Evolutionary conservation across 2,329 filamentous ascomycete genomes (phyloP).

Genomic region (Fusarium sp.): DNA sequence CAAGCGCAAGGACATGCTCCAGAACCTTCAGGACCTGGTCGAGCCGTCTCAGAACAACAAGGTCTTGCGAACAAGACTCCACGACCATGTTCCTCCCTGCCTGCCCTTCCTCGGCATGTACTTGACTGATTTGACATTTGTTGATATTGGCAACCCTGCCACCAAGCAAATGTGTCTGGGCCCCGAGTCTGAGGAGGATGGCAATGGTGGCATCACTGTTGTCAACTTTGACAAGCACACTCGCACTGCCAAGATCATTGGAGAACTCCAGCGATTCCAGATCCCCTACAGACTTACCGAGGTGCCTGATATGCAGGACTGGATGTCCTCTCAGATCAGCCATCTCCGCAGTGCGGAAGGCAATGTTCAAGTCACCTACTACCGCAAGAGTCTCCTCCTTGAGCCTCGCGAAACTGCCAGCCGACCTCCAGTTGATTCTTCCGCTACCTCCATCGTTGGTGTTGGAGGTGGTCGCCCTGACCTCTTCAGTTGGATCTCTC

Average conservation of each 20-base stretch:
- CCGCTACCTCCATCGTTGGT: slow-evolving; percentile 43
- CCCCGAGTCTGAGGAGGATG: slow-evolving; percentile 64
- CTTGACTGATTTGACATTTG: slow-evolving; percentile 93
- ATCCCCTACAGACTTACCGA: slow-evolving; percentile 87
- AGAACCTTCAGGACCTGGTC: slow-evolving; percentile 82
- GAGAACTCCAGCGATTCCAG: slow-evolving; percentile 95
- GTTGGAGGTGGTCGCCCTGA: slow-evolving; percentile 50
- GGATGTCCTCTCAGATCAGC: slow-evolving; percentile 84
- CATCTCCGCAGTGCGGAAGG: slow-evolving; percentile 71
- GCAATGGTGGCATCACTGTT: slow-evolving; percentile 74
- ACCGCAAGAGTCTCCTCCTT: slow-evolving; percentile 84
- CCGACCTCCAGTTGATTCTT: slow-evolving; percentile 47
- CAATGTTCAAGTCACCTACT: slow-evolving; percentile 71
- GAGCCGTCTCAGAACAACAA: slow-evolving; percentile 93
- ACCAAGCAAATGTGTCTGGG: slow-evolving; percentile 74
- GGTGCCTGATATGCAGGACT: slow-evolving; percentile 89
- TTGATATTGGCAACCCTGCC: slow-evolving; percentile 91
- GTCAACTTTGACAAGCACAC: slow-evolving; percentile 99
- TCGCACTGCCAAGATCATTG: slow-evolving; percentile 93
- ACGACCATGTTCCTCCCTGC: slow-evolving; percentile 89
- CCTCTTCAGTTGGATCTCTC: slow-evolving; percentile 62
- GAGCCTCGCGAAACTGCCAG: slow-evolving; percentile 73
- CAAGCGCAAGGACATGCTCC: slow-evolving; percentile 83
- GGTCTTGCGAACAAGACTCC: slow-evolving; percentile 81
- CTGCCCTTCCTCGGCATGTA: slow-evolving; percentile 97